phyloP scores from a whole-genome alignment of 495 filamentous ascomycete genomes.

The Hyaloscypha finlandica region DNA sequence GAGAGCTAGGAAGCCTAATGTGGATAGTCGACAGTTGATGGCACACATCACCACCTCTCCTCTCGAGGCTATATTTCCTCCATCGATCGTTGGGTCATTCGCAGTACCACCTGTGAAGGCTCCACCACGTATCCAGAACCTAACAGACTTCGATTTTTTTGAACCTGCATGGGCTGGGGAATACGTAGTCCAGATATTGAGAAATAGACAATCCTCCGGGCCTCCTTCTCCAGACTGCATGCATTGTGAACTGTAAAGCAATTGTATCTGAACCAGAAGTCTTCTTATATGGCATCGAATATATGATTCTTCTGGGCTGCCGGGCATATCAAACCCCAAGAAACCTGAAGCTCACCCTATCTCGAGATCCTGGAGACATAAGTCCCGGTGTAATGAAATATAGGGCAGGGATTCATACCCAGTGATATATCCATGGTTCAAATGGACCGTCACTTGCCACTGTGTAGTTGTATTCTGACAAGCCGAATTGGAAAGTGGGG shows the following conservation, averaged over 20 bases:
- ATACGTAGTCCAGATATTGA: slow-evolving; percentile 51
- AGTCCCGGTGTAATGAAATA: background rate
- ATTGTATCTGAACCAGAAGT: slow-evolving; percentile 29
- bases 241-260: slow-evolving; percentile 38
- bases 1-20: slow-evolving; percentile 43
- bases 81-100: slow-evolving; percentile 39
- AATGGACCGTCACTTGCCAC: slow-evolving; percentile 46
- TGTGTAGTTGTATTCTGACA: slow-evolving; percentile 41
- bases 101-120: slow-evolving; percentile 31
- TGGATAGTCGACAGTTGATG: slow-evolving; percentile 37
- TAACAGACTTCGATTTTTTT: slow-evolving; percentile 46
- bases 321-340: slow-evolving; percentile 44
- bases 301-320: slow-evolving; percentile 39
- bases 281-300: slow-evolving; percentile 28
- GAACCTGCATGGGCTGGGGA: slow-evolving; percentile 42
- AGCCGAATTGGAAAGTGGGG: slow-evolving; percentile 43
- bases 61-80: slow-evolving; percentile 49
- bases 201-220: slow-evolving; percentile 47
- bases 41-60: slow-evolving; percentile 49
- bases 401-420: slow-evolving; percentile 35
- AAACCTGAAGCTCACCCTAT: slow-evolving; percentile 55
- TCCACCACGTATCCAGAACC: slow-evolving; percentile 43
- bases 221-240: slow-evolving; percentile 43
- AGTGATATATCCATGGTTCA: slow-evolving; percentile 45
- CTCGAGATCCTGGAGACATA: slow-evolving; percentile 39